A percentile compares a stretch with the other conserved stretches of the same genome.
Evolutionary conservation across 257 asterid genomes (phyloP).

Genomic region (Scutellaria baicalensis): DNA sequence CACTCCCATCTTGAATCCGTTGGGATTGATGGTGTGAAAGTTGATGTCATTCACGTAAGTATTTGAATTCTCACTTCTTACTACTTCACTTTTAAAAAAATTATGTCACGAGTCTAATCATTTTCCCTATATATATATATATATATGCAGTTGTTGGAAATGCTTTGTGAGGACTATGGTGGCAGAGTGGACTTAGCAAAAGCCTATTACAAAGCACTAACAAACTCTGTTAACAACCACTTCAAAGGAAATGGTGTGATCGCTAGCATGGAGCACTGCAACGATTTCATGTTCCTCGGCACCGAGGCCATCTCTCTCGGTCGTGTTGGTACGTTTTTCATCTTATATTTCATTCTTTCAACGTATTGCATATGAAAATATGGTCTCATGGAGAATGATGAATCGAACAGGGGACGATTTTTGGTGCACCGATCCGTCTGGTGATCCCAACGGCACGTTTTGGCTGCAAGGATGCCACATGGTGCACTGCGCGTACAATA

Average conservation of each 20-base stretch:
- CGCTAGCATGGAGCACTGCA: slow-evolving; percentile 98
- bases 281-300: slow-evolving; percentile 93
- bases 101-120: background rate
- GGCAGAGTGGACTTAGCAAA: slow-evolving; percentile 88
- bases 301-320: slow-evolving; percentile 80
- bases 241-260: slow-evolving; percentile 95
- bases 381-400: background rate
- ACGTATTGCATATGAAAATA: too few relatives aligned
- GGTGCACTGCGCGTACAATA: slow-evolving; percentile 97
- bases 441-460: slow-evolving; percentile 87
- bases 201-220: slow-evolving; percentile 69
- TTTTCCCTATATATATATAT: background rate
- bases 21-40: slow-evolving; percentile 93
- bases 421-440: slow-evolving; percentile 96
- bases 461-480: slow-evolving; percentile 98
- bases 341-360: background rate
- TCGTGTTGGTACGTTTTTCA: slow-evolving; percentile 60
- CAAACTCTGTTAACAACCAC: slow-evolving; percentile 63
- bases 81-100: background rate
- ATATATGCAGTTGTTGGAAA: slow-evolving; percentile 57
- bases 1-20: slow-evolving; percentile 80
- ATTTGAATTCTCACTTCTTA: background rate
- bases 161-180: slow-evolving; percentile 84
- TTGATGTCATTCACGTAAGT: slow-evolving; percentile 85
- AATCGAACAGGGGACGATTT: slow-evolving; percentile 66